These are phyloP conservation scores for Colletotrichum sidae DNA, from an alignment of 2,329 filamentous ascomycete species.

Conservation along the genomic window DNA sequence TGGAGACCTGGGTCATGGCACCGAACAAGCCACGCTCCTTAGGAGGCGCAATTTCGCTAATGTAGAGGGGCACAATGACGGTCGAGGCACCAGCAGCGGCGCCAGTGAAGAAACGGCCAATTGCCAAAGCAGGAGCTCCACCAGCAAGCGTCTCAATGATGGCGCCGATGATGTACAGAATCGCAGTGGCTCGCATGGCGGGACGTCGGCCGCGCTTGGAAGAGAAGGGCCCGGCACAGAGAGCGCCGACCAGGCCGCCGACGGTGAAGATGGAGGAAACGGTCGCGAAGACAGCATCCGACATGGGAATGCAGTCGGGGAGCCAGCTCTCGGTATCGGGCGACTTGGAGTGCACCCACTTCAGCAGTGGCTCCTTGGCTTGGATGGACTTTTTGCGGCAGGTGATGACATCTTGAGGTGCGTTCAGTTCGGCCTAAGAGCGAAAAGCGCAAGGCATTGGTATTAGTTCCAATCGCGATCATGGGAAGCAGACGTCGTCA, in stretches of 20 bases:
- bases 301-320: slow-evolving; percentile 90
- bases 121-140: slow-evolving; percentile 73
- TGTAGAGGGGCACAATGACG: slow-evolving; percentile 93
- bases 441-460: neutral
- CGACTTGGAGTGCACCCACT: slow-evolving; percentile 44
- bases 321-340: slow-evolving; percentile 52
- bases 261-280: slow-evolving; percentile 92
- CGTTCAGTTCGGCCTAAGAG: slow-evolving; percentile 88
- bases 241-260: slow-evolving; percentile 86
- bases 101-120: slow-evolving; percentile 84
- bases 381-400: slow-evolving; percentile 72
- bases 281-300: slow-evolving; percentile 81
- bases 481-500: neutral
- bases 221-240: slow-evolving; percentile 83
- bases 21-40: slow-evolving; percentile 82
- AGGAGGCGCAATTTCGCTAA: slow-evolving; percentile 88
- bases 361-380: slow-evolving; percentile 40
- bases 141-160: slow-evolving; percentile 78
- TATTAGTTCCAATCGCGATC: slow-evolving; percentile 5
- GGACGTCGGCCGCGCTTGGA: slow-evolving; percentile 80
- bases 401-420: slow-evolving; percentile 92
- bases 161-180: slow-evolving; percentile 82
- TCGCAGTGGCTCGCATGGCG: slow-evolving; percentile 80
- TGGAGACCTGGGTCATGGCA: slow-evolving; percentile 89
- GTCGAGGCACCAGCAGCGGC: slow-evolving; percentile 89